Percentiles rank a stretch among this genome's conserved stretches.
Conservation (phyloP, 345 rosid genomes). For the Eucalyptus cladocalyx region DNA sequence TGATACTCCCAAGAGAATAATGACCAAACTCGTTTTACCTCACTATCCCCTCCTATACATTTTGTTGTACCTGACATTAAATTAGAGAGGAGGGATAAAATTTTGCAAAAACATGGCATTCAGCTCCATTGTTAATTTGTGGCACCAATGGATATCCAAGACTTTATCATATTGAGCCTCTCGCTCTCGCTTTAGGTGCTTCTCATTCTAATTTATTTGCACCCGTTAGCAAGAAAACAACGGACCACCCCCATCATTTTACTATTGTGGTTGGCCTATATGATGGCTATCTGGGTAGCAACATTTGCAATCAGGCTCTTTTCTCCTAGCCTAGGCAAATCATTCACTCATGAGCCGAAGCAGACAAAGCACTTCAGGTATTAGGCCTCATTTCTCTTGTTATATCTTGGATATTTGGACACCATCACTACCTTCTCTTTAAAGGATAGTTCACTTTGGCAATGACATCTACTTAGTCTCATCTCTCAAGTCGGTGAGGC, state of each 20-base stretch:
- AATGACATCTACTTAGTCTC: background rate
- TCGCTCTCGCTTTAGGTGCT: background rate
- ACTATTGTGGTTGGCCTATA: background rate
- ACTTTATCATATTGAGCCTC: background rate
- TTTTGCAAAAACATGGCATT: background rate
- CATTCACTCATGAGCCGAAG: background rate
- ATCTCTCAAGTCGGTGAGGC: background rate
- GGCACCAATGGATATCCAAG: background rate
- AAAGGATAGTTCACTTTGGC: background rate
- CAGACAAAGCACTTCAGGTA: accelerated
- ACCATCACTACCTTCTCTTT: background rate
- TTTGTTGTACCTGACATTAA: background rate
- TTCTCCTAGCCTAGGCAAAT: background rate
- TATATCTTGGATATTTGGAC: background rate
- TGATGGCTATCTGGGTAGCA: background rate
- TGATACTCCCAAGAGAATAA: background rate
- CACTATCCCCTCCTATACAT: background rate
- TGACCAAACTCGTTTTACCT: background rate
- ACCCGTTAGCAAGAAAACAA: background rate
- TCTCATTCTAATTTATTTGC: background rate
- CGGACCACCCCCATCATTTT: background rate
- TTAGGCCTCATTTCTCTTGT: background rate
- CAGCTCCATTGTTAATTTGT: background rate
- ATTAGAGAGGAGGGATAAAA: background rate
- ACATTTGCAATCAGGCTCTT: background rate